Conservation (phyloP, 352 stramenopile genomes). For the Globisporangium alternatum region DNA sequence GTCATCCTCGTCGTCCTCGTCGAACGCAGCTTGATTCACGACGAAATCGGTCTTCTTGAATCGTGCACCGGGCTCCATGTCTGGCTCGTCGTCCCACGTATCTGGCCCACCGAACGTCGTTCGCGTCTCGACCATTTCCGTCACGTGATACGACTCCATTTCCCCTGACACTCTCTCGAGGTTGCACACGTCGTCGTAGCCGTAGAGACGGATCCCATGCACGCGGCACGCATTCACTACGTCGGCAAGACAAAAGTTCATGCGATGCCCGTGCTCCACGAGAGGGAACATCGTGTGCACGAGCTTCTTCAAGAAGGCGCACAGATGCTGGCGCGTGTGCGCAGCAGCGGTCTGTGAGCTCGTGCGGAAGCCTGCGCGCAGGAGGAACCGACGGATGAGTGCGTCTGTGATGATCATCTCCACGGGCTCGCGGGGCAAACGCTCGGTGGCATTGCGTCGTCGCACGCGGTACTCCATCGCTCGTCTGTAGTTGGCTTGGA, state of each 20-base stretch:
- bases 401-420: conserved; percentile 41
- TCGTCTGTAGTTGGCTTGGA: neutral
- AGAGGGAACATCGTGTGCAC: conserved; percentile 45
- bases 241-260: conserved; percentile 53
- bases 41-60: conserved; percentile 68
- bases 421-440: neutral
- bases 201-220: conserved; percentile 72
- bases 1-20: conserved; percentile 38
- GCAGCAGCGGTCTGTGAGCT: conserved; percentile 36
- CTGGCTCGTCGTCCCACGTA: conserved; percentile 38
- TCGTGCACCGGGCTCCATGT: conserved; percentile 44
- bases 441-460: conserved; percentile 28
- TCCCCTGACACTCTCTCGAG: conserved; percentile 23
- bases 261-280: conserved; percentile 41
- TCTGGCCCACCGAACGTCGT: conserved; percentile 23
- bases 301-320: conserved; percentile 58
- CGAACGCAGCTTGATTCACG: conserved; percentile 46
- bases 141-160: conserved; percentile 52
- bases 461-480: conserved; percentile 46
- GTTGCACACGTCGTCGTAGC: conserved; percentile 74
- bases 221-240: conserved; percentile 61
- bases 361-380: conserved; percentile 62
- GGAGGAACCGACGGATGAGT: conserved; percentile 60
- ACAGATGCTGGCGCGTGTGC: conserved; percentile 41
- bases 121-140: conserved; percentile 60